Percentiles rank a stretch among this genome's conserved stretches.
These are phyloP conservation scores for Salix viminalis DNA, from an alignment of 345 rosid species.

Conservation along the genomic window DNA sequence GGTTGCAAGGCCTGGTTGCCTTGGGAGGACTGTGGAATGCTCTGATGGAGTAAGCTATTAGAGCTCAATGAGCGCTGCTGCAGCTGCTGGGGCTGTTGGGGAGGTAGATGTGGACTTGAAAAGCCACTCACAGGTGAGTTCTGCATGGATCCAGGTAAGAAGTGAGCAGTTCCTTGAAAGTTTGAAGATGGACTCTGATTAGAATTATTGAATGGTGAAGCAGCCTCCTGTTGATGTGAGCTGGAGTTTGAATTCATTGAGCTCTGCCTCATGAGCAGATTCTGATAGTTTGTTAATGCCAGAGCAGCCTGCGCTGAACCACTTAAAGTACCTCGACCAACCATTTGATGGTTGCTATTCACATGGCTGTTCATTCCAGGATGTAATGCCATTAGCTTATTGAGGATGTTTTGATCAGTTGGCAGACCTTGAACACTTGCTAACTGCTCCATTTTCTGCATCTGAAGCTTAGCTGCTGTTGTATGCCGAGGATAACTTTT, in stretches of 20 bases:
- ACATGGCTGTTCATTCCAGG: conserved; percentile 53
- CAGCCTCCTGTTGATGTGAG: conserved; percentile 59
- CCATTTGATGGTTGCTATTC: conserved; percentile 47
- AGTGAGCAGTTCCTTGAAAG: conserved; percentile 53
- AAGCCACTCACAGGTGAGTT: conserved; percentile 44
- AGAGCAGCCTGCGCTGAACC: conserved; percentile 82
- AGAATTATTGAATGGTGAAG: conserved; percentile 49
- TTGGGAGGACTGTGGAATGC: conserved; percentile 43
- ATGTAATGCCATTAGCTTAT: conserved; percentile 69
- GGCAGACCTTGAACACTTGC: conserved; percentile 73
- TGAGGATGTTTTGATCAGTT: conserved; percentile 71
- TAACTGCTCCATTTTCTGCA: conserved; percentile 82
- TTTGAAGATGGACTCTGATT: conserved; percentile 61
- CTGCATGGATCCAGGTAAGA: conserved; percentile 57
- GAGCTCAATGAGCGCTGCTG: conserved; percentile 44
- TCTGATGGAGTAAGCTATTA: conserved; percentile 50
- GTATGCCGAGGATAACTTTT: conserved; percentile 69
- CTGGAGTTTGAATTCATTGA: conserved; percentile 63
- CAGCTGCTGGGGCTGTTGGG: conserved; percentile 51
- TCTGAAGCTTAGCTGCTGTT: conserved; percentile 54
- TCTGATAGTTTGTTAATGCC: conserved; percentile 73
- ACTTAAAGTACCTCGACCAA: conserved; percentile 52
- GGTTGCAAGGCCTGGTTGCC: conserved; percentile 68
- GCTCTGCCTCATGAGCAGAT: conserved; percentile 68
- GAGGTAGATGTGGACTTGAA: conserved; percentile 42